Conservation (phyloP, 2,329 filamentous ascomycete genomes). For the Immersiporthe knoxdaviesiana region DNA sequence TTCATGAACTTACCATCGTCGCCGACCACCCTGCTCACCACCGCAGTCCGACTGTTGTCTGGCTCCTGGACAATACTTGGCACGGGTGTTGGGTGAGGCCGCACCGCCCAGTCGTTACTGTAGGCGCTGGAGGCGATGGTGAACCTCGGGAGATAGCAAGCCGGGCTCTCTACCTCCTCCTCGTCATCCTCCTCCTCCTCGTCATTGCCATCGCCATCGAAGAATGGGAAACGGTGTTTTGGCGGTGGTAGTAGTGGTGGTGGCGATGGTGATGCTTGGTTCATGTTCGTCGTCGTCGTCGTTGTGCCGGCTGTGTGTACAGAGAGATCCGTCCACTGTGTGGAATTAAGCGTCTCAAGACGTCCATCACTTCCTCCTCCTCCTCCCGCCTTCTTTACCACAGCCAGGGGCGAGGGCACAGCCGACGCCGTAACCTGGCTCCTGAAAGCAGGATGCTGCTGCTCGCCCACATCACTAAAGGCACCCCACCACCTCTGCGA, state of each 20-base stretch:
- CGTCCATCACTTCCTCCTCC: background rate
- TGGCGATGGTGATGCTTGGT: too few relatives aligned
- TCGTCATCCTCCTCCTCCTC: background rate
- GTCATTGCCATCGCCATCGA: background rate
- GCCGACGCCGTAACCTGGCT: constrained; percentile 21
- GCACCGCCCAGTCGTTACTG: constrained; percentile 15
- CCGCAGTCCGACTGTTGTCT: background rate
- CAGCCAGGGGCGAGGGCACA: constrained; percentile 15
- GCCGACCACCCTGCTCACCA: background rate
- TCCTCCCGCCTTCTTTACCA: background rate
- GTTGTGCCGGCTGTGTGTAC: background rate
- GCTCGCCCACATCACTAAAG: constrained; percentile 21
- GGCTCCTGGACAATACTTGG: background rate
- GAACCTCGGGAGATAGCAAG: background rate
- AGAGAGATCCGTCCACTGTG: constrained; percentile 16
- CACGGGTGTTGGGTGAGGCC: constrained; percentile 14
- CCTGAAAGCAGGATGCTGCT: constrained; percentile 23
- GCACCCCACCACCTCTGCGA: constrained; percentile 23
- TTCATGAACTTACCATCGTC: background rate
- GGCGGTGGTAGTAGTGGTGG: background rate
- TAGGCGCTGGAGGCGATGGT: constrained; percentile 22
- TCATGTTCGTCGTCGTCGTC: background rate
- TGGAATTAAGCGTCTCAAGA: background rate
- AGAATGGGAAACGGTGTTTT: background rate
- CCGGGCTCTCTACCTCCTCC: background rate